Percentiles rank a stretch among this genome's conserved stretches.
phyloP scores from a whole-genome alignment of 805 yeast genomes.

The Hanseniaspora occidentalis region DNA sequence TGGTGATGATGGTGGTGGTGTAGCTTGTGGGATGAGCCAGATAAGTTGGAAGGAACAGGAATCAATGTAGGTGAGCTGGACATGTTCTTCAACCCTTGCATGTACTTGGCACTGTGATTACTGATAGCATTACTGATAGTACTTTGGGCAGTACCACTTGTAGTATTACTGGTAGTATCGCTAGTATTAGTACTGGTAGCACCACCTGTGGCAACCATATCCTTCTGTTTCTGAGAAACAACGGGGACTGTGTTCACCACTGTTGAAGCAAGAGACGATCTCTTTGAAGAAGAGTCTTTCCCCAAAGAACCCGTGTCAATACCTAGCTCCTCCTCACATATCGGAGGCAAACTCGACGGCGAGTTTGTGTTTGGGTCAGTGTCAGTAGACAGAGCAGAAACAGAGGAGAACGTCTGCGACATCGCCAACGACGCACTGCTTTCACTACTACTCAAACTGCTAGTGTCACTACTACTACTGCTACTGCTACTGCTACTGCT shows the following conservation, averaged over 20 bases:
- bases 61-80: neutral
- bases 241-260: too few species aligned
- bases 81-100: neutral
- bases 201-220: too few species aligned
- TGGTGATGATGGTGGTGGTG: neutral
- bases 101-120: neutral
- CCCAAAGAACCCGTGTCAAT: too few species aligned
- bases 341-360: too few species aligned
- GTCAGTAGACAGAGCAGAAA: neutral
- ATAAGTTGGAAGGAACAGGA: neutral
- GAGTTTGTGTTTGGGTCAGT: neutral
- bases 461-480: neutral
- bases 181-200: neutral
- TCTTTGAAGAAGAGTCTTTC: too few species aligned
- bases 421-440: slow-evolving; percentile 1
- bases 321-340: too few species aligned
- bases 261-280: too few species aligned
- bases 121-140: neutral
- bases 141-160: too few species aligned
- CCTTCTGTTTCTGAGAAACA: neutral
- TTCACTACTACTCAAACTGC: slow-evolving; percentile 1
- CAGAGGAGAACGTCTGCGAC: neutral
- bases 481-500: slow-evolving; percentile 6
- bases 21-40: neutral
- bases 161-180: neutral